These are phyloP conservation scores for Debaryomyces sp. DNA, from an alignment of 1,139 yeast genomes.

Conservation along the genomic window DNA sequence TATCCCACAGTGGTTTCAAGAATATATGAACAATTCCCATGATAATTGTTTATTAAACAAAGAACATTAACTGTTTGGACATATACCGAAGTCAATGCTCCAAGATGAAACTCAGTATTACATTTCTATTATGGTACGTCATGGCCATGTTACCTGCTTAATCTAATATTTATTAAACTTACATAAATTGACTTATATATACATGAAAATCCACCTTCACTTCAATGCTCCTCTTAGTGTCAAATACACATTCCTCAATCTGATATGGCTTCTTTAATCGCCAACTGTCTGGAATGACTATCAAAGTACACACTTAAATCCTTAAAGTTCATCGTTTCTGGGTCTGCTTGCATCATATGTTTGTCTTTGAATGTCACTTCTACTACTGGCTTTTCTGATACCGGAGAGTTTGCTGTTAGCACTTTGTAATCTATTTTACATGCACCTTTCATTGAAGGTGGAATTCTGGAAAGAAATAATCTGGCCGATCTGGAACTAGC, in stretches of 20 bases:
- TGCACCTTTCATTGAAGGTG: constrained; percentile 60
- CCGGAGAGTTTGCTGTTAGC: constrained; percentile 41
- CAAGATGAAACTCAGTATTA: background rate
- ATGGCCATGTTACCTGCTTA: background rate
- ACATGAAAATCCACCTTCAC: background rate
- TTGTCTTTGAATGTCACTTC: constrained; percentile 85
- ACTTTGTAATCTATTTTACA: constrained; percentile 59
- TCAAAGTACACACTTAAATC: constrained; percentile 64
- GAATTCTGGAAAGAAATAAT: constrained; percentile 76
- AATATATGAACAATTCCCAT: constrained; percentile 9
- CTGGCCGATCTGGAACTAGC: constrained; percentile 81
- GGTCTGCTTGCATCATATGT: constrained; percentile 67
- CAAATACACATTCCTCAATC: constrained; percentile 13
- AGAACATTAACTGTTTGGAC: background rate
- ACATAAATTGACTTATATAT: constrained; percentile 1
- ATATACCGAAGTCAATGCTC: background rate
- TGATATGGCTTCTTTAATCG: constrained; percentile 63
- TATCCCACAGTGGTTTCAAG: constrained; percentile 23
- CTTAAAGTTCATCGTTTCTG: constrained; percentile 50
- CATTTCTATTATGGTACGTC: background rate
- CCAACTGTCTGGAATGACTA: constrained; percentile 70
- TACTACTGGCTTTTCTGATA: constrained; percentile 55
- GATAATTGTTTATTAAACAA: background rate
- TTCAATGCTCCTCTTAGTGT: background rate
- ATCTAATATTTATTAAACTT: background rate